Percentiles rank a stretch among this genome's conserved stretches.
phyloP scores from a whole-genome alignment of 148 eudicot species.

The Rhododendron ovatum region DNA sequence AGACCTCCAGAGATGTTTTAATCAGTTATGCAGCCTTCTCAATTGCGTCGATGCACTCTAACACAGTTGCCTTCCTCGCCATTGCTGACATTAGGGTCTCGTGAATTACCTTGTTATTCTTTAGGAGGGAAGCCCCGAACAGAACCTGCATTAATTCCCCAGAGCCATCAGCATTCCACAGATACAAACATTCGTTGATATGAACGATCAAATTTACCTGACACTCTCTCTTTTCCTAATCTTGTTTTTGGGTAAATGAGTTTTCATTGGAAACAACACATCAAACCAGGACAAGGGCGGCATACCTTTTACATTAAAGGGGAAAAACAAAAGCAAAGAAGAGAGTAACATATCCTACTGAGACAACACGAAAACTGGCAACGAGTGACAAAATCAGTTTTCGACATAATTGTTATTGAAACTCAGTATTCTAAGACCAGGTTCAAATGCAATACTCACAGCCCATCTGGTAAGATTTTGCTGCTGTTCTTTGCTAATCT shows the following conservation, averaged over 20 bases:
- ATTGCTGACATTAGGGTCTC: conserved; percentile 84
- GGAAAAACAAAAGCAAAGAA: not conserved
- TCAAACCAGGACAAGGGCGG: not conserved
- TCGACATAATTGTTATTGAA: not conserved
- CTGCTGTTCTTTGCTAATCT: conserved; percentile 69
- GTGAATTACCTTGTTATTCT: conserved; percentile 62
- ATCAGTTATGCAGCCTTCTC: conserved; percentile 46
- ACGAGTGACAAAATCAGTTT: not conserved
- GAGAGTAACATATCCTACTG: not conserved
- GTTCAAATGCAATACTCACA: conserved; percentile 41
- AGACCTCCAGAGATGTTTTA: not conserved
- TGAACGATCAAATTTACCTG: not conserved
- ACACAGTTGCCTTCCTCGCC: conserved; percentile 69
- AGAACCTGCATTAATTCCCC: conserved; percentile 49
- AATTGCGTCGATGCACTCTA: conserved; percentile 82
- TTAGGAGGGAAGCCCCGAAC: conserved; percentile 74
- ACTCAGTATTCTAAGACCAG: not conserved
- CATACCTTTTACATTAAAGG: not conserved
- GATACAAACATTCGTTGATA: not conserved
- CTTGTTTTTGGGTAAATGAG: not conserved
- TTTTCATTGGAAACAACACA: not conserved
- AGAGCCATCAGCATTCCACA: not conserved
- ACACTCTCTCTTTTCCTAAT: not conserved
- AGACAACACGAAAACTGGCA: not conserved
- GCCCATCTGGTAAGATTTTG: conserved; percentile 99